A percentile compares a stretch with the other conserved stretches of the same genome.
phyloP scores from a whole-genome alignment of 2,329 filamentous ascomycete species.

The Myotisia sp. region DNA sequence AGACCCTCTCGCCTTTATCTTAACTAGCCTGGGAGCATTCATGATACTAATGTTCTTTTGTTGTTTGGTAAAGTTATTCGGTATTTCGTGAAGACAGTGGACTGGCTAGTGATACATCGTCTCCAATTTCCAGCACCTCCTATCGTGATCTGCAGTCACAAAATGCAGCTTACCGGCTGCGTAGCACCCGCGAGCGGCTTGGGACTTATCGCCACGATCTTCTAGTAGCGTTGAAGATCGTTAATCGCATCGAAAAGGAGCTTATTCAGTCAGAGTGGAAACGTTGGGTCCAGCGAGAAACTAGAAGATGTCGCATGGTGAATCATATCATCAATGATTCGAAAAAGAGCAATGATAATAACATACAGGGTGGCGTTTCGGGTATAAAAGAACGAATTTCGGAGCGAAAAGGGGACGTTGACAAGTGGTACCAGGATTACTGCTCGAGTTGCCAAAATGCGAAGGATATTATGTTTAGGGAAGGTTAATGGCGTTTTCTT shows the following conservation, averaged over 20 bases:
- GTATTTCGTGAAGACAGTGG: slow-evolving; percentile 31
- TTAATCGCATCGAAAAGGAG: slow-evolving; percentile 79
- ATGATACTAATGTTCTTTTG: not conserved
- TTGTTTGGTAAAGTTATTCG: slow-evolving; percentile 26
- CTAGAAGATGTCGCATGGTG: slow-evolving; percentile 54
- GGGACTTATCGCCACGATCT: slow-evolving; percentile 79
- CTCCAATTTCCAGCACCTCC: slow-evolving; percentile 16
- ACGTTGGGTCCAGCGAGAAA: slow-evolving; percentile 76
- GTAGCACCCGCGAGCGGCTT: slow-evolving; percentile 67
- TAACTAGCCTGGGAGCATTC: no score
- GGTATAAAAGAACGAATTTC: slow-evolving; percentile 20
- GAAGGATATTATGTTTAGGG: no score
- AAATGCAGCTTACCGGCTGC: slow-evolving; percentile 43
- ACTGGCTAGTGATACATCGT: slow-evolving; percentile 17
- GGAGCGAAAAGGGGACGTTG: slow-evolving; percentile 32
- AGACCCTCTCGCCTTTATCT: not conserved
- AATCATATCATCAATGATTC: slow-evolving; percentile 32
- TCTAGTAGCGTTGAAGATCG: slow-evolving; percentile 73
- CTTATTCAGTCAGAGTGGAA: slow-evolving; percentile 83
- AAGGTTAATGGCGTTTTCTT: no score
- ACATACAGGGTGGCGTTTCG: slow-evolving; percentile 14
- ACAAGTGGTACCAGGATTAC: slow-evolving; percentile 46
- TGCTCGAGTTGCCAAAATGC: slow-evolving; percentile 46
- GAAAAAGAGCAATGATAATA: slow-evolving; percentile 11
- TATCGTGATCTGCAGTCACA: slow-evolving; percentile 19